Base-by-base conservation (phyloP, 192 early-diverging fungal species). In the Dissophora ornata region DNA sequence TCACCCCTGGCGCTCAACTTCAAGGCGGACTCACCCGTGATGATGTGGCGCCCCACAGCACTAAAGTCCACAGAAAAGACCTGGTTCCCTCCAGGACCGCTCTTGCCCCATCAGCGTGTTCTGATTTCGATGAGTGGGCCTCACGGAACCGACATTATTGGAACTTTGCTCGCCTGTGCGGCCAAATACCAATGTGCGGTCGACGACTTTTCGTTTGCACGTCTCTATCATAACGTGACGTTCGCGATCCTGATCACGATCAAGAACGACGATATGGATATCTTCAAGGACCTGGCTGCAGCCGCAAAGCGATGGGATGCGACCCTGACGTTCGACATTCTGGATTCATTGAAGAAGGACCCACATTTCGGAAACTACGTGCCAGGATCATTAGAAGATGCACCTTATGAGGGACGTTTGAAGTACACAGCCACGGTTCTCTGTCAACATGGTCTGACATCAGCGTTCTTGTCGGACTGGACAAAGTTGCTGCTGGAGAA, bases 111-210 rank as follows among this genome's bases (percentile, higher is more conserved):
- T 64, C 94, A 94, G 66, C 93, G 90, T 13, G 90, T 94, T 11
- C 82, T 94, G 51, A 87, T 95, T 34, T 91, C 93, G 28, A 81
- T 95, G 67, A 88, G 91, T 30, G 95, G 95, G 6, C 90, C 91
- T 12, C 95, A 96, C 67, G 95, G 95, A 40, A 96, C 95, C 0
- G 95, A 96, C 64, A 95, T 96, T 67, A 94, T 95, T 67, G 94
- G 92, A 47, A 90, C 89, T 9, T 85, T 96, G 6, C 83, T 96
- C 11, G 84, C 86, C 41, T 91, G 90, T 55, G 80, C 93, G 13
- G 90, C 92, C 29, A 86, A 83, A 51, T 87, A 92, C 69, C 79
- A 89, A 19, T 94, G 93, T 68, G 84, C 82, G n/a, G 89, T 96
- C 28, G 88, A 90, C 21, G 95, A 96, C 71, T 95, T 96, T 68